Evolutionary conservation across 1,284 basidiomycete species (phyloP), one percentile per base, ranked within the genome.

Genomic region (Ceratobasidium sp.): DNA sequence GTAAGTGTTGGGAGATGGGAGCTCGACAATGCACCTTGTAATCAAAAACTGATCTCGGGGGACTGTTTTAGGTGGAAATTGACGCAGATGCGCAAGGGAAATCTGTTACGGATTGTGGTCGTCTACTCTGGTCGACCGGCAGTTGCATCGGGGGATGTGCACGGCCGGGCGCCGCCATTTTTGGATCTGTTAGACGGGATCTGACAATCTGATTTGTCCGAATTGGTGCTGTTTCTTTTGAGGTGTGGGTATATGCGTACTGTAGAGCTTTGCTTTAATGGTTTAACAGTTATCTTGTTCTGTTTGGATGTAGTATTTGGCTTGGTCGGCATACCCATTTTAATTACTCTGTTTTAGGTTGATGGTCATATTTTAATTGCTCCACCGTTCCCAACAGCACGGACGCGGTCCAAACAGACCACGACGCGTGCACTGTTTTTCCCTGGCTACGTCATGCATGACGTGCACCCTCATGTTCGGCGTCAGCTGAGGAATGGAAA

Each of bases 51-150:
- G 29, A 37, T 68, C 32, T 68, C 29, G 34, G 9, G 2, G 34
- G 52, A 25, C 0, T 37, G n/a, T 46, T 7, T 7, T 46, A 73
- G 69, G 44, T 73, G 69, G 69, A 62, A 46, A 52, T 44, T 73
- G 49, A 73, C 69, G 25, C 69, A 62, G 22, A 49, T 73, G 44
- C 56, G 69, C 7, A 61, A 73, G 44, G 69, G 57, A 61, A 29
- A 40, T 11, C 43, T 62, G 44, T n/a, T 73, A 37, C 22, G 69
- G 37, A 61, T 73, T 34, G 44, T 32, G 25, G 49, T 73, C 2
- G 69, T 62, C 17, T 73, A 62, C 34, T 73, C 69, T 8, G 69
- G 69, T 9, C 22, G 57, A 32, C 57, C 69, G 22, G 69, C 69
- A 9, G 69, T 73, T 52, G 69, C 69, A n/a, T 62, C 29, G 22